phyloP scores from a whole-genome alignment of 805 yeast genomes.

The Wickerhamomyces ciferrii region DNA sequence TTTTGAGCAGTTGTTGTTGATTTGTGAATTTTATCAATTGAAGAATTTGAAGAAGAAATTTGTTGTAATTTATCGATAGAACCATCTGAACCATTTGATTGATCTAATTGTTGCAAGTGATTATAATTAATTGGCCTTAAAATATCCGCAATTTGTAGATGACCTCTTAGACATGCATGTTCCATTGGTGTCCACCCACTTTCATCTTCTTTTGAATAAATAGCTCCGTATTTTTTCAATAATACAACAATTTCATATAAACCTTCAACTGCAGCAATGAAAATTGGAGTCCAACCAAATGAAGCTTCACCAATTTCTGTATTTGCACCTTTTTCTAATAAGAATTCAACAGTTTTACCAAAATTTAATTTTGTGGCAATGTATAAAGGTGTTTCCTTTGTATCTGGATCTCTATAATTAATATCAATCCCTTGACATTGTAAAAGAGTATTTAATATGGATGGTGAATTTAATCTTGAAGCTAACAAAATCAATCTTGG shows the following conservation, averaged over 20 bases:
- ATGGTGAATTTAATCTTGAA: slow-evolving; percentile 52
- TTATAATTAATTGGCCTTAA: slow-evolving; percentile 46
- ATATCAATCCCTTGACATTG: slow-evolving; percentile 55
- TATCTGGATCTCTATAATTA: slow-evolving; percentile 53
- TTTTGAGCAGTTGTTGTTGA: slow-evolving; percentile 5
- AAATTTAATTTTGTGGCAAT: slow-evolving; percentile 67
- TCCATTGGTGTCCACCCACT: slow-evolving; percentile 99
- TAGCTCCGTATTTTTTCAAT: slow-evolving; percentile 50
- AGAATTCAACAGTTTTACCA: slow-evolving; percentile 42
- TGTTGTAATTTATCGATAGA: slow-evolving; percentile 10
- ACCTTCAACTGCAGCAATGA: slow-evolving; percentile 88
- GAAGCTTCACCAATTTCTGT: slow-evolving; percentile 70
- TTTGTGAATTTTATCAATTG: slow-evolving; percentile 18
- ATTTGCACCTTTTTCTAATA: slow-evolving; percentile 59
- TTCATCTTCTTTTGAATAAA: slow-evolving; percentile 55
- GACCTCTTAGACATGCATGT: slow-evolving; percentile 90
- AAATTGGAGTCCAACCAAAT: slow-evolving; percentile 94
- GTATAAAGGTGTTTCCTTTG: slow-evolving; percentile 78
- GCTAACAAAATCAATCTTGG: slow-evolving; percentile 59
- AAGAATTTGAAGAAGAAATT: slow-evolving; percentile 6
- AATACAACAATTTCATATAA: slow-evolving; percentile 47
- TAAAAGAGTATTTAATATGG: slow-evolving; percentile 49
- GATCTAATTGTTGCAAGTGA: slow-evolving; percentile 16
- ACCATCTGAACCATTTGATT: slow-evolving; percentile 6
- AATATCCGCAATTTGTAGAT: slow-evolving; percentile 60